Conservation (phyloP, 139 green algal genomes). For the Chlorella ohadii region DNA sequence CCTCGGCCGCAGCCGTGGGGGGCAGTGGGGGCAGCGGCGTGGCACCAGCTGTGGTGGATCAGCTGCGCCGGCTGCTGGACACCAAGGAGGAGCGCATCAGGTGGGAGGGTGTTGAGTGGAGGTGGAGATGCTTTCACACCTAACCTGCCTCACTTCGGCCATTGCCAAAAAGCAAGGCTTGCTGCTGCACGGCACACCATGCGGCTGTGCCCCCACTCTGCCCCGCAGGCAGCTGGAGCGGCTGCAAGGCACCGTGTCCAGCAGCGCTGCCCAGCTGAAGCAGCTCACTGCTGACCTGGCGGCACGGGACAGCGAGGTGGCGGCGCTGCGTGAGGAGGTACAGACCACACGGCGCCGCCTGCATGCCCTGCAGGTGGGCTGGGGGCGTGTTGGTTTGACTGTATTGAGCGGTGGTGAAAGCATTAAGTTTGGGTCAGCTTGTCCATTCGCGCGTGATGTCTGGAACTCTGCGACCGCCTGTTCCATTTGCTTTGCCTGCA, state of each 20-base stretch:
- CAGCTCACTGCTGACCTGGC: background rate
- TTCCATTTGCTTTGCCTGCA: too few species aligned
- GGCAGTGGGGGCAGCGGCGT: background rate
- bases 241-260: background rate
- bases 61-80: constrained; percentile 15
- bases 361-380: constrained; percentile 41
- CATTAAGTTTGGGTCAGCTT: too few species aligned
- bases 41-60: background rate
- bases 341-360: constrained; percentile 37
- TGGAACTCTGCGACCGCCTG: too few species aligned
- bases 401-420: background rate
- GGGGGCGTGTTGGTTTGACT: background rate
- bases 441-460: too few species aligned
- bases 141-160: too few species aligned
- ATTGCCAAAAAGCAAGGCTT: too few species aligned
- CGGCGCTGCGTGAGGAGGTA: constrained; percentile 6
- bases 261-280: constrained; percentile 19
- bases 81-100: constrained; percentile 32
- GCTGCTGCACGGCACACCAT: too few species aligned
- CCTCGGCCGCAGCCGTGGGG: background rate
- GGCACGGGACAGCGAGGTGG: background rate
- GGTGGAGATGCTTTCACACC: too few species aligned
- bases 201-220: too few species aligned
- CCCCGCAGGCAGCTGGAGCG: constrained; percentile 23
- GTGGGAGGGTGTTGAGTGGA: background rate